Evolutionary conservation across 192 early-diverging fungal genomes (phyloP).

Genomic region (Jimgerdemannia flammicorona): DNA sequence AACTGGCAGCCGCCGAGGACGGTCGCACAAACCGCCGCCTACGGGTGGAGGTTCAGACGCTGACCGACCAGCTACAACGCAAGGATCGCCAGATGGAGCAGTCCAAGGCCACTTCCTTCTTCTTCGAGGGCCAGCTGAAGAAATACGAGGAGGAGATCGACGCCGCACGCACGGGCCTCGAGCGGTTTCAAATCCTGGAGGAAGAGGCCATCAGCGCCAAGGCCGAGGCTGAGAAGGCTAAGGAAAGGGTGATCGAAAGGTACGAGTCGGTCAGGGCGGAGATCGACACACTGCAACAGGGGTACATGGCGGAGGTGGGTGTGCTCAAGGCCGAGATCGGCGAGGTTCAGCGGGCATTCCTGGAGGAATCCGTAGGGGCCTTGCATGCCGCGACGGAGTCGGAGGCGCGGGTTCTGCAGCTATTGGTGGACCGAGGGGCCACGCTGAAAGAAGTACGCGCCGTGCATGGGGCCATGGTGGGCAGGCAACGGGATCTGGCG

Average conservation of each 20-base stretch:
- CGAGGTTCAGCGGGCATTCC: neutral
- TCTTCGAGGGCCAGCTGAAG: conserved; percentile 38
- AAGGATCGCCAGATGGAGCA: conserved; percentile 38
- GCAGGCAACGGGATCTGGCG: neutral
- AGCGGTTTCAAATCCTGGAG: conserved; percentile 30
- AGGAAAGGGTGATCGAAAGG: conserved; percentile 20
- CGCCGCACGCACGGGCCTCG: conserved; percentile 27
- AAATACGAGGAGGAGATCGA: conserved; percentile 41
- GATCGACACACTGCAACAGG: conserved; percentile 17
- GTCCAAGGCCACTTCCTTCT: conserved; percentile 37
- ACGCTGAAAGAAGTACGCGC: neutral
- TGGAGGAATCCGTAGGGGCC: neutral
- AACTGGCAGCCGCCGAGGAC: conserved; percentile 27
- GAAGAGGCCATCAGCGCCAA: conserved; percentile 29
- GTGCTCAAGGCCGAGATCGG: neutral
- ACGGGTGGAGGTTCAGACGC: conserved; percentile 29
- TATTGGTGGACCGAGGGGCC: neutral
- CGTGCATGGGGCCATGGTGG: neutral
- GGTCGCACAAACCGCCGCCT: conserved; percentile 33
- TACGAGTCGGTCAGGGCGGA: conserved; percentile 17
- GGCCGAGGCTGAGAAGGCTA: conserved; percentile 15
- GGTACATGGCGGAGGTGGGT: conserved; percentile 20
- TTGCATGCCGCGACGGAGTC: neutral
- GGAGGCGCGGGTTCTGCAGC: neutral
- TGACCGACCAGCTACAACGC: conserved; percentile 34